Evolutionary conservation across 75 land plant species (phyloP).

Genomic region (Cryptomeria japonica): DNA sequence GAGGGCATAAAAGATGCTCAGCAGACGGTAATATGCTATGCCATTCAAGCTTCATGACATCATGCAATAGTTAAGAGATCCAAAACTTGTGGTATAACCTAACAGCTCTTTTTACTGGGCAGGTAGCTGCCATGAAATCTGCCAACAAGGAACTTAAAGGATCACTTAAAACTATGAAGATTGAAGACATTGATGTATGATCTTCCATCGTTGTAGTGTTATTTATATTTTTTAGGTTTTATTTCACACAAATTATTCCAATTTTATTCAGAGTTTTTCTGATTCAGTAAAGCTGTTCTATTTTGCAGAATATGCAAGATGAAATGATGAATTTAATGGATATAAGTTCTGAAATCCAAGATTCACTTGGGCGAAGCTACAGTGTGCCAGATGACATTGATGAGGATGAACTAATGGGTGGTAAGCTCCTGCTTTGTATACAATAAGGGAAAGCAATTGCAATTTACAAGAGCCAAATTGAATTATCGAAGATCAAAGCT

Average conservation of each 20-base stretch:
- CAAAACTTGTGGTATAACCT: not conserved
- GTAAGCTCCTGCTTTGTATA: conserved; percentile 39
- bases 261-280: not conserved
- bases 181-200: conserved; percentile 91
- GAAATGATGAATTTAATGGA: conserved; percentile 99
- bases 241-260: not conserved
- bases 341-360: conserved; percentile 95
- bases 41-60: not conserved
- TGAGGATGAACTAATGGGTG: conserved; percentile 99
- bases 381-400: conserved; percentile 99
- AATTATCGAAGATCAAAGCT: not conserved
- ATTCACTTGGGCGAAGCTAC: conserved; percentile 95
- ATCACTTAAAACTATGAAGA: conserved; percentile 94
- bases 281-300: not conserved
- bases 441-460: not conserved
- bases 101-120: conserved; percentile 10
- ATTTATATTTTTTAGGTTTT: not conserved
- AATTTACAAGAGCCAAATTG: not conserved
- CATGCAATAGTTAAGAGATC: not conserved
- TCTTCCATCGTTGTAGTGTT: not conserved
- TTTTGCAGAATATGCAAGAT: conserved; percentile 91
- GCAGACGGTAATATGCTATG: conserved; percentile 66
- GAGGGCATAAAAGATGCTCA: conserved; percentile 99
- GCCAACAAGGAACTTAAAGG: conserved; percentile 99
- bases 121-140: conserved; percentile 95